Base-by-base conservation (phyloP, 768 basidiomycete species). In the Trametes punicea region DNA sequence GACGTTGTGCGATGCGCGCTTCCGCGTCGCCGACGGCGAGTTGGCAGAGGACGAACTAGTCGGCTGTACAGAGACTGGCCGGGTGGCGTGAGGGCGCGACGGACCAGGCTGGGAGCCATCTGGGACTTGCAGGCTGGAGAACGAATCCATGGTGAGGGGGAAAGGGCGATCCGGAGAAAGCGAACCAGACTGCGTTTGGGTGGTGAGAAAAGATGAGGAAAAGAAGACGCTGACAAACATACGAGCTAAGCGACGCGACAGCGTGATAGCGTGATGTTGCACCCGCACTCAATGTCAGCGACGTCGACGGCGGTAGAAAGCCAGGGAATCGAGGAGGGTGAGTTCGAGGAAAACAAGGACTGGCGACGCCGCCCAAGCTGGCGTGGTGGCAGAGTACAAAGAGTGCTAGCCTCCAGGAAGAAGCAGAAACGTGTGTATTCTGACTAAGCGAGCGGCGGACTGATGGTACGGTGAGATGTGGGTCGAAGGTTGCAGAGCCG, bases 1-100 rank as follows among this genome's bases (percentile, higher is more conserved):
- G 50, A 88, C 84, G 23, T 79, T 79, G 64, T 90, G 88, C 1
- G 89, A 90, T 6, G 88, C 87, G 46, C 88, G 81, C 67, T 87
- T 82, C 36, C 82, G 78, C 0, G 77, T 64, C 1, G 68, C 59
- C 13, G 67, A 56, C 29, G 64, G 63, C 13, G 76, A 70, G 21
- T 67, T 65, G 21, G 67, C 60, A 18, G 77, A 68, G 36, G 75
- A 59, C 10, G 74, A 65, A 3, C 78, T 62, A 6, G 77, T 73
- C 21, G 82, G 75, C 29, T 83, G 77, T 31, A 82, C 83, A 10
- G 85, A 86, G n/a, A 77, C 78, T 1, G 85, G 81, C n/a, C 85
- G 73, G 7, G 69, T 36, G 10, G 68, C 67, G 18, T 73, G 64
- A 27, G 75, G 73, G 31, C 79, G 74, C 40, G 81, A 81, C 25